Conservation (phyloP, 176 grass and related monocot species). For the Alopecurus myosuroides region DNA sequence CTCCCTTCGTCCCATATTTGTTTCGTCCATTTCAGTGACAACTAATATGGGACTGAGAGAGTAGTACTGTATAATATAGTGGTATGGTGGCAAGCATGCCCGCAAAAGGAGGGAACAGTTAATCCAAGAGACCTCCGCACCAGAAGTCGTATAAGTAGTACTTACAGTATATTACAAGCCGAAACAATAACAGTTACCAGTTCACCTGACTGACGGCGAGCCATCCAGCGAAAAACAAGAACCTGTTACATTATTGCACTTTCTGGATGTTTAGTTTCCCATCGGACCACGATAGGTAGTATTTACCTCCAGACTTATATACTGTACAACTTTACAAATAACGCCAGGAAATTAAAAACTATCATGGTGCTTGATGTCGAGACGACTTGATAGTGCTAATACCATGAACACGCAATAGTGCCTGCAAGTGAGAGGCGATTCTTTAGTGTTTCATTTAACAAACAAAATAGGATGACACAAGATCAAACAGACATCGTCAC, state of each 20-base stretch:
- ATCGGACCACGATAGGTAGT: too few relatives aligned
- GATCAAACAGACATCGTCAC: background rate
- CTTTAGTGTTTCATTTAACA: background rate
- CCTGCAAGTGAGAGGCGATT: background rate
- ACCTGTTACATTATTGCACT: background rate
- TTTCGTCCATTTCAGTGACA: too few relatives aligned
- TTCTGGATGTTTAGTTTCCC: too few relatives aligned
- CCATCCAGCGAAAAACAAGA: background rate
- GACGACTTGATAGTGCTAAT: background rate
- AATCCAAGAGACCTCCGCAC: background rate
- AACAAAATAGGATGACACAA: background rate
- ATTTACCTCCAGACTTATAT: background rate
- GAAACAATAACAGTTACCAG: background rate
- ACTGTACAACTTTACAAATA: background rate
- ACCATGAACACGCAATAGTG: background rate
- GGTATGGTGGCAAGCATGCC: too few relatives aligned
- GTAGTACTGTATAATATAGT: too few relatives aligned
- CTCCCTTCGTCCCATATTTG: too few relatives aligned
- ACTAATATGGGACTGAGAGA: too few relatives aligned
- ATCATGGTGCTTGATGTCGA: background rate
- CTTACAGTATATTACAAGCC: conserved; percentile 10
- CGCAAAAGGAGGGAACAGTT: background rate
- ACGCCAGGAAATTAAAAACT: background rate
- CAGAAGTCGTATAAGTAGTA: background rate
- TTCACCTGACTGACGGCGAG: background rate